phyloP scores from a whole-genome alignment of 2,329 filamentous ascomycete genomes.

The Xylaria sp. region DNA sequence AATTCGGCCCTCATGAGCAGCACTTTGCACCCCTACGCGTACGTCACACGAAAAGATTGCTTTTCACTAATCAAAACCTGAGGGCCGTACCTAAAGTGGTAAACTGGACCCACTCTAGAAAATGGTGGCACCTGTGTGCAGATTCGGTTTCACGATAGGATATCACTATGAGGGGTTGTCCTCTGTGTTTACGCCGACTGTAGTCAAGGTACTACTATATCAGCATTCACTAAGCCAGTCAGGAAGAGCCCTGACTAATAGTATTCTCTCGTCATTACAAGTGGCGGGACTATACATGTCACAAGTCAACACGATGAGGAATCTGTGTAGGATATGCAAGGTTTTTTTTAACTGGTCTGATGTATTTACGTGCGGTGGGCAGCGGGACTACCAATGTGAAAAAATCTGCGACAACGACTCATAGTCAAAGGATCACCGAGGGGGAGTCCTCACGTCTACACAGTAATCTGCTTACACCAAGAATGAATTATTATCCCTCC shows the following conservation, averaged over 20 bases:
- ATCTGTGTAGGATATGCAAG: neutral
- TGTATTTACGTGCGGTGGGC: constrained; percentile 41
- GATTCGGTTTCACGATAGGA: neutral
- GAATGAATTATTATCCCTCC: constrained; percentile 39
- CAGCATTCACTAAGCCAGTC: neutral
- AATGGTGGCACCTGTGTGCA: neutral
- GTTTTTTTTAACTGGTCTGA: constrained; percentile 30
- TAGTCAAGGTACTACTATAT: no score
- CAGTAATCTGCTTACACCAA: constrained; percentile 45
- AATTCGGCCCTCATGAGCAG: neutral
- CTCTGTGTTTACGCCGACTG: neutral
- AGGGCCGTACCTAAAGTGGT: neutral
- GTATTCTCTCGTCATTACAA: neutral
- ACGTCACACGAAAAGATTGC: neutral
- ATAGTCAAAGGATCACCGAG: constrained; percentile 37
- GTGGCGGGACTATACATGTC: neutral
- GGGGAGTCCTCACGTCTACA: constrained; percentile 37
- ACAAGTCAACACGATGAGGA: neutral
- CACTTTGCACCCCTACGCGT: neutral
- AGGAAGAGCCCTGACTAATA: no score
- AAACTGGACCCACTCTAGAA: neutral
- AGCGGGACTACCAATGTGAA: constrained; percentile 38
- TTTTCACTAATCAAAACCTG: neutral
- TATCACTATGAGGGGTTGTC: neutral
- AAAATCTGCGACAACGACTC: constrained; percentile 34